Base-by-base conservation (phyloP, 768 basidiomycete genomes). In the Amanita polypyramis region DNA sequence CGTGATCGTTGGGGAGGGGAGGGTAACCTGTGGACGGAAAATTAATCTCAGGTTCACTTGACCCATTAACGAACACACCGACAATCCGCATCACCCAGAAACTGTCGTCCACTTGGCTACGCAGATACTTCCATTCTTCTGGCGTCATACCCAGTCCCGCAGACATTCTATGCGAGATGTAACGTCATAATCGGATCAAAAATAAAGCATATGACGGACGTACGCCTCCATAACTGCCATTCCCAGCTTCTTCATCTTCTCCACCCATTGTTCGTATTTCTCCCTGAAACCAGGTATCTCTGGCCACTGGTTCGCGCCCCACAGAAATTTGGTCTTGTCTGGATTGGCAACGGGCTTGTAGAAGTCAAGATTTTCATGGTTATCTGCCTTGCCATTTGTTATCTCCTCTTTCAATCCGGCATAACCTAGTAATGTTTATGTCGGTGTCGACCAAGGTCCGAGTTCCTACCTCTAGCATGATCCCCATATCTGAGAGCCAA, bases 261-360 rank as follows among this genome's bases (percentile, higher is more conserved):
- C 76, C 2, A 85, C 68, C 90, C 91, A 95, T 4, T 55, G 57
- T 49, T 86, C 79, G 54, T 84, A 86, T 54, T 73, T 81, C 32
- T 73, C 69, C 49, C 62, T 68, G 57, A 93, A 92, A 0, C 59
- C 63, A 1, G 80, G 69, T 2, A 76, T 51, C 2, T 57, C 54
- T 0, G 91, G 92, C 85, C 88, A 95, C 51, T 88, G 90, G 58
- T 95, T 96, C 62, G 80, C 78, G 10, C 92, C 92, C 79, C 85
- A 82, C 0, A 94, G 62, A 0, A 79, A 76, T 45, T 76, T 78
- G 7, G 75, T 72, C 63, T 75, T 86, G 59, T 90, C 80, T 0
- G 85, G 80, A 20, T 73, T 66, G 38, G 75, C 72, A 1, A 85
- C 81, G 1, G 87, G 86, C 21, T 70, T 77, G 58, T 91, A 92